Evolutionary conservation across 306 rosid species (phyloP).

Genomic region (Vicia sativa): DNA sequence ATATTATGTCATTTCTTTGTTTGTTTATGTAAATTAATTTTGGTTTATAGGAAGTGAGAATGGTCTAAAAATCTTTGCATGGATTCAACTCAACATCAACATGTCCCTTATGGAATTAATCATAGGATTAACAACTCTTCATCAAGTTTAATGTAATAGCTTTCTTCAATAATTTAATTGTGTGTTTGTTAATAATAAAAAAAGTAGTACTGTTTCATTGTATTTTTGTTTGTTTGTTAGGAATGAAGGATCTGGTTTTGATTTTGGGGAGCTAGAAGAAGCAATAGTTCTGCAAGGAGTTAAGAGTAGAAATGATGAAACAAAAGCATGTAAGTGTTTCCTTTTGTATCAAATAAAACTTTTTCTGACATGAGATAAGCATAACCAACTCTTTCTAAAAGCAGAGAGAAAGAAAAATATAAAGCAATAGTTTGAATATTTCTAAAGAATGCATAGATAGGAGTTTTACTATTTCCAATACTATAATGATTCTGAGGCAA

Average conservation of each 20-base stretch:
- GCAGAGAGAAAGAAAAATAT: constrained; percentile 42
- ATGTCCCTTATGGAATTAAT: constrained; percentile 66
- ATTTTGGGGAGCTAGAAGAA: constrained; percentile 89
- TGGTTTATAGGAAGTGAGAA: constrained; percentile 49
- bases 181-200: background rate
- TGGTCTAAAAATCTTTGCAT: constrained; percentile 58
- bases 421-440: constrained; percentile 46
- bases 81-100: constrained; percentile 42
- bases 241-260: constrained; percentile 73
- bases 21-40: constrained; percentile 37
- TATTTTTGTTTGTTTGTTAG: constrained; percentile 40
- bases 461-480: constrained; percentile 60
- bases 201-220: background rate
- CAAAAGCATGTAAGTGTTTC: constrained; percentile 62
- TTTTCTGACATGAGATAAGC: constrained; percentile 56
- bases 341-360: constrained; percentile 23
- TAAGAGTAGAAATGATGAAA: constrained; percentile 69
- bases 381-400: constrained; percentile 50
- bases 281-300: constrained; percentile 85
- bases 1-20: constrained; percentile 24
- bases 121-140: constrained; percentile 63
- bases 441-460: constrained; percentile 39
- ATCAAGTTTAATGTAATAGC: constrained; percentile 66
- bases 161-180: constrained; percentile 15
- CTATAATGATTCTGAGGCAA: constrained; percentile 63